Conservation (phyloP, 2,329 filamentous ascomycete genomes). For the Aureobasidium mangrovei region DNA sequence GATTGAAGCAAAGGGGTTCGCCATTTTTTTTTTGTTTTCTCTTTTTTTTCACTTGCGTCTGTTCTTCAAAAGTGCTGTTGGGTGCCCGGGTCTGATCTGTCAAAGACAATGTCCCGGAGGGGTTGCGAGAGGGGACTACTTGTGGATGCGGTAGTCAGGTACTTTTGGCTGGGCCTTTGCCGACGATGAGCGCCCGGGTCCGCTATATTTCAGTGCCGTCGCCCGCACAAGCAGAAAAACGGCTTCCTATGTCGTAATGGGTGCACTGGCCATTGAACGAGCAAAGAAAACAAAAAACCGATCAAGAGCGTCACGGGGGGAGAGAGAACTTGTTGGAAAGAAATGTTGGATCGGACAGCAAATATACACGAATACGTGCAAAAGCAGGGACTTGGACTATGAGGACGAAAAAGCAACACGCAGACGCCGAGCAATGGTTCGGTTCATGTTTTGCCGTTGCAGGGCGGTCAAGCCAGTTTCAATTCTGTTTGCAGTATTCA, state of each 20-base stretch:
- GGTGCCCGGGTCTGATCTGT: neutral
- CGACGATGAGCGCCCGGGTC: conserved; percentile 1
- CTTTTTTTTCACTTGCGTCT: neutral
- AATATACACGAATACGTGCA: too few species aligned
- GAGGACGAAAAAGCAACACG: too few species aligned
- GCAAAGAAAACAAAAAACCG: neutral
- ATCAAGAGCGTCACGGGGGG: neutral
- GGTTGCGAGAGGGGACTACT: too few species aligned
- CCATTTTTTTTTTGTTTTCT: neutral
- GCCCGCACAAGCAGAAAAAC: neutral
- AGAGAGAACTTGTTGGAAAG: neutral
- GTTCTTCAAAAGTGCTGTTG: neutral
- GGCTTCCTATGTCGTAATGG: conserved; percentile 1
- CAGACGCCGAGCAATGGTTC: too few species aligned
- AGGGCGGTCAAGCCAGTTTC: too few species aligned
- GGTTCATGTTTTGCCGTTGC: too few species aligned
- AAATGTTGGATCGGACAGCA: too few species aligned
- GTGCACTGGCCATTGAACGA: conserved; percentile 3
- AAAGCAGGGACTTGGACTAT: too few species aligned
- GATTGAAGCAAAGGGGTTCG: conserved; percentile 21
- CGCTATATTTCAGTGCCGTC: neutral
- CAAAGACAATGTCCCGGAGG: neutral
- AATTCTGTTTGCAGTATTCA: too few species aligned
- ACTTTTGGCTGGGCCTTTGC: neutral
- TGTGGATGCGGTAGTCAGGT: neutral